Conservation (phyloP, 768 basidiomycete species). For the Polyporus arcularius region DNA sequence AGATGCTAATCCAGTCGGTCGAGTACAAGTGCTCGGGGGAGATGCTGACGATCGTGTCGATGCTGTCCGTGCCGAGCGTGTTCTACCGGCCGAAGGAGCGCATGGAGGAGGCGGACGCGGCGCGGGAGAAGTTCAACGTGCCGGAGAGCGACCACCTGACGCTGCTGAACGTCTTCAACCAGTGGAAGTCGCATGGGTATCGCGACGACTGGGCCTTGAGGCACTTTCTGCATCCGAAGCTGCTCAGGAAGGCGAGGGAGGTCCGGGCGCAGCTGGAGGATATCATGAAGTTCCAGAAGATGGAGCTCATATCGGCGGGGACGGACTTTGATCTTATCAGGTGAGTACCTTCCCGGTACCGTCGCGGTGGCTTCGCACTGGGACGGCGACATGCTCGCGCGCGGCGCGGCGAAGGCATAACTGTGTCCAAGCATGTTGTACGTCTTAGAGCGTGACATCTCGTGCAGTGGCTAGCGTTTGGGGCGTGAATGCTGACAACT, state of each 20-base stretch:
- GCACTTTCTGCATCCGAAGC: constrained; percentile 96
- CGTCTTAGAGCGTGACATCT: too few relatives aligned
- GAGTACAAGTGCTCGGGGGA: constrained; percentile 92
- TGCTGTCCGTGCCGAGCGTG: constrained; percentile 97
- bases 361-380: neutral
- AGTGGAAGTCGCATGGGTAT: constrained; percentile 95
- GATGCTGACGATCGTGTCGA: constrained; percentile 98
- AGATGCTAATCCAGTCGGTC: constrained; percentile 96
- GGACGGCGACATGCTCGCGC: too few relatives aligned
- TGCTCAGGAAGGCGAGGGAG: constrained; percentile 92
- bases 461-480: neutral
- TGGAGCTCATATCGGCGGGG: constrained; percentile 88
- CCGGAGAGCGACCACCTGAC: constrained; percentile 98
- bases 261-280: constrained; percentile 95
- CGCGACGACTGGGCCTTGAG: constrained; percentile 94
- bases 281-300: constrained; percentile 99
- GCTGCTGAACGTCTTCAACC: constrained; percentile 92
- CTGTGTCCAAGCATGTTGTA: too few relatives aligned
- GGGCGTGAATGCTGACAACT: neutral
- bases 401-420: too few relatives aligned
- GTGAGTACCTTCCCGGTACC: constrained; percentile 37
- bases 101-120: constrained; percentile 97
- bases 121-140: constrained; percentile 97
- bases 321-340: constrained; percentile 93
- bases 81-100: constrained; percentile 97